phyloP scores from a whole-genome alignment of 129 eudicot species.

The Silybum marianum region DNA sequence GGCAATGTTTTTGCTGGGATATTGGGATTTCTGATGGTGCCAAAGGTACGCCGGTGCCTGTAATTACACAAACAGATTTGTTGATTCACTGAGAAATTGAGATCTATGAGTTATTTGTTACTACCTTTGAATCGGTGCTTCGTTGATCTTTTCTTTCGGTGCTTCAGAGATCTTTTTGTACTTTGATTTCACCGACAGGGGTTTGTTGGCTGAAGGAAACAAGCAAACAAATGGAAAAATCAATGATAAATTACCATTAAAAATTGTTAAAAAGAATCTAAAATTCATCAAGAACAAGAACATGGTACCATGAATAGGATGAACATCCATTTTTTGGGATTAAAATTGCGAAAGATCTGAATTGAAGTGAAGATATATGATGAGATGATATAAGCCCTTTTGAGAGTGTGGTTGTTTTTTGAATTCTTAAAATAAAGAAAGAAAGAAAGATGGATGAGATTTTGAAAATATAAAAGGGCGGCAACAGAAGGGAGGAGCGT shows the following conservation, averaged over 20 bases:
- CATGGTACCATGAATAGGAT: slow-evolving; percentile 49
- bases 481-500: slow-evolving; percentile 27
- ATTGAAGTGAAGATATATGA: not conserved
- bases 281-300: not conserved
- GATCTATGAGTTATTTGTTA: not conserved
- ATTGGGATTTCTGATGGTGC: slow-evolving; percentile 52
- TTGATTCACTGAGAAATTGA: not conserved
- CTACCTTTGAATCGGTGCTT: slow-evolving; percentile 36
- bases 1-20: slow-evolving; percentile 31
- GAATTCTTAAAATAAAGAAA: not conserved
- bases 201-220: slow-evolving; percentile 20
- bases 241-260: not conserved
- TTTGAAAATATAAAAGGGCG: slow-evolving; percentile 38
- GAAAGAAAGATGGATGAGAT: not conserved
- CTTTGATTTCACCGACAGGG: slow-evolving; percentile 43
- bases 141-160: slow-evolving; percentile 33
- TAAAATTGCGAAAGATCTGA: not conserved
- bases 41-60: slow-evolving; percentile 60
- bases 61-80: not conserved
- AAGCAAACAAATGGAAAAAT: not conserved
- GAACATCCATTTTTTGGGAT: slow-evolving; percentile 32
- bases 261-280: not conserved
- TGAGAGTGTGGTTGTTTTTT: not conserved
- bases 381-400: not conserved
- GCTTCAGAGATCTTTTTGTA: slow-evolving; percentile 31